phyloP scores from a whole-genome alignment of 169 alveolate genomes.

The Cryptosporidium tyzzeri region DNA sequence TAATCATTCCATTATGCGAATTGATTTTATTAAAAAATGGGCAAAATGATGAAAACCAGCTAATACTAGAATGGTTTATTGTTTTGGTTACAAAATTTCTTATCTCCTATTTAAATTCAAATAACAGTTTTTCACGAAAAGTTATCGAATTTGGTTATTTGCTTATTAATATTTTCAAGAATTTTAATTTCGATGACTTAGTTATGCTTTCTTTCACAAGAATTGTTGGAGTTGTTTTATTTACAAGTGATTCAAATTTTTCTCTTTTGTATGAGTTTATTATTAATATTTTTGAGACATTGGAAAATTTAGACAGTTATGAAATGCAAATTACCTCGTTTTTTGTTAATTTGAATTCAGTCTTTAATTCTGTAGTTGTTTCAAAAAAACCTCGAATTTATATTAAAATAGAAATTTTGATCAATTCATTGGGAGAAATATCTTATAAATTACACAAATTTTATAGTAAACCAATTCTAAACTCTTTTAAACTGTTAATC shows the following conservation, averaged over 20 bases:
- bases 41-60: not conserved
- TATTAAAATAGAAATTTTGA: conserved; percentile 13
- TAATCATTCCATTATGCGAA: conserved; percentile 42
- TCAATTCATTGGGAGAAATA: conserved; percentile 21
- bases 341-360: conserved; percentile 26
- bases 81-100: conserved; percentile 30
- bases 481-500: conserved; percentile 31
- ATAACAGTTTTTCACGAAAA: conserved; percentile 17
- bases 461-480: not conserved
- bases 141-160: conserved; percentile 45
- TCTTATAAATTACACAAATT: conserved; percentile 11
- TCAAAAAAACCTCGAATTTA: conserved; percentile 3
- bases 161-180: not conserved
- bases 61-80: conserved; percentile 42
- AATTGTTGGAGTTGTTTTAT: conserved; percentile 25
- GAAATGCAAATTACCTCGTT: conserved; percentile 27
- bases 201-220: conserved; percentile 36
- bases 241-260: conserved; percentile 45
- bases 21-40: not conserved
- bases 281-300: conserved; percentile 2
- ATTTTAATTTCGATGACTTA: not conserved
- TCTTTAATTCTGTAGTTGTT: not conserved
- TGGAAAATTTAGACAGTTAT: conserved; percentile 5
- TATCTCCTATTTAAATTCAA: conserved; percentile 23
- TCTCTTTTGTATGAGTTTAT: conserved; percentile 1